These are phyloP conservation scores for Raphanus hybrid DNA, from an alignment of 441 rosid genomes.

Conservation along the genomic window DNA sequence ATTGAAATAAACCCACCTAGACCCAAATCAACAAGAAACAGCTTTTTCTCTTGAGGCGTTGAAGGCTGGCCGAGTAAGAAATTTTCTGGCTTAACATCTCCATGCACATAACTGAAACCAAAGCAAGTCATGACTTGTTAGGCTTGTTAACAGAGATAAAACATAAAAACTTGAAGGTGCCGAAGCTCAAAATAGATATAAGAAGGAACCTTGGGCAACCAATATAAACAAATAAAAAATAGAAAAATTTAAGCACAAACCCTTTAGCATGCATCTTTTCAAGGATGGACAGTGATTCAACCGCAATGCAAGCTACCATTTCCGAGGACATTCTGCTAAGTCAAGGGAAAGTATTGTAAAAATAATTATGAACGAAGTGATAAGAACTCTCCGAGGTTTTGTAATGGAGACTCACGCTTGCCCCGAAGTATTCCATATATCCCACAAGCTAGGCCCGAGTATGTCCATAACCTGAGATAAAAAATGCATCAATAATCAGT, in stretches of 20 bases:
- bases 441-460: conserved; percentile 99
- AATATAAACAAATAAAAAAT: not conserved
- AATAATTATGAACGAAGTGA: not conserved
- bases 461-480: conserved; percentile 94
- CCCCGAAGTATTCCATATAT: conserved; percentile 96
- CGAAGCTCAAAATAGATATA: conserved; percentile 1
- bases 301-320: conserved; percentile 99
- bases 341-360: conserved; percentile 14
- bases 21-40: conserved; percentile 96
- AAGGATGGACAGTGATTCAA: conserved; percentile 88
- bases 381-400: conserved; percentile 8
- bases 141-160: conserved; percentile 7
- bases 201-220: not conserved
- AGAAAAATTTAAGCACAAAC: conserved; percentile 48
- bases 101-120: conserved; percentile 87
- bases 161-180: conserved; percentile 14
- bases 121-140: conserved; percentile 24
- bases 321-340: conserved; percentile 81
- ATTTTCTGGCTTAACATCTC: conserved; percentile 99
- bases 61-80: conserved; percentile 97
- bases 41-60: conserved; percentile 90
- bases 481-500: conserved; percentile 28
- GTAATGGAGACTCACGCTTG: conserved; percentile 74
- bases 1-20: conserved; percentile 61
- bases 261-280: conserved; percentile 98